Evolutionary conservation across 768 basidiomycete genomes (phyloP).

Genomic region (Coprinopsis sp.): DNA sequence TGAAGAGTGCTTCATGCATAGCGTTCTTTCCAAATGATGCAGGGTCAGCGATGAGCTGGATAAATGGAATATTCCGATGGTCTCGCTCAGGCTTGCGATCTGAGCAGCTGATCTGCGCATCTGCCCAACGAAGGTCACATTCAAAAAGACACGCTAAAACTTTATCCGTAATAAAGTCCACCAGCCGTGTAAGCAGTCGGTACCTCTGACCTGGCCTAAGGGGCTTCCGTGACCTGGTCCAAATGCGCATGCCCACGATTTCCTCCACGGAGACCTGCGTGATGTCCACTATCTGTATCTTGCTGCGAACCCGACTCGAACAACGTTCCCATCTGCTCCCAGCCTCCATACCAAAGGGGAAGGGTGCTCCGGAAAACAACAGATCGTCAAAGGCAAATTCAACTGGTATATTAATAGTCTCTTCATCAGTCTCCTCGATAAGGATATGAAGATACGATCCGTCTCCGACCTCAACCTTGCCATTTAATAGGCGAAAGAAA

Average conservation of each 20-base stretch:
- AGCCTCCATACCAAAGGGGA: conserved; percentile 39
- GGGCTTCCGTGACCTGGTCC: conserved; percentile 25
- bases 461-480: no score
- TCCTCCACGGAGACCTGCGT: conserved; percentile 32
- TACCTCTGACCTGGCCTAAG: conserved; percentile 33
- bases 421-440: no score
- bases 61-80: conserved; percentile 31
- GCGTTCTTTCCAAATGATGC: conserved; percentile 31
- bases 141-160: conserved; percentile 41
- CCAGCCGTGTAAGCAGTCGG: conserved; percentile 45
- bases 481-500: no score
- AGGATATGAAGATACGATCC: conserved; percentile 18
- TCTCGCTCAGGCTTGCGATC: conserved; percentile 10
- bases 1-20: conserved; percentile 25
- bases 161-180: conserved; percentile 51
- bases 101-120: conserved; percentile 3
- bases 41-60: conserved; percentile 42
- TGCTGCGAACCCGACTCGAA: conserved; percentile 32
- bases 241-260: conserved; percentile 34
- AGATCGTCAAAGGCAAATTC: conserved; percentile 50
- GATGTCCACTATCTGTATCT: conserved; percentile 38
- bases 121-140: conserved; percentile 36
- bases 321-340: conserved; percentile 34
- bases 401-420: no score
- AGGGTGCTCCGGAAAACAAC: conserved; percentile 38